Base-by-base conservation (phyloP, 495 filamentous ascomycete genomes). In the Penicillium ochrochloron region DNA sequence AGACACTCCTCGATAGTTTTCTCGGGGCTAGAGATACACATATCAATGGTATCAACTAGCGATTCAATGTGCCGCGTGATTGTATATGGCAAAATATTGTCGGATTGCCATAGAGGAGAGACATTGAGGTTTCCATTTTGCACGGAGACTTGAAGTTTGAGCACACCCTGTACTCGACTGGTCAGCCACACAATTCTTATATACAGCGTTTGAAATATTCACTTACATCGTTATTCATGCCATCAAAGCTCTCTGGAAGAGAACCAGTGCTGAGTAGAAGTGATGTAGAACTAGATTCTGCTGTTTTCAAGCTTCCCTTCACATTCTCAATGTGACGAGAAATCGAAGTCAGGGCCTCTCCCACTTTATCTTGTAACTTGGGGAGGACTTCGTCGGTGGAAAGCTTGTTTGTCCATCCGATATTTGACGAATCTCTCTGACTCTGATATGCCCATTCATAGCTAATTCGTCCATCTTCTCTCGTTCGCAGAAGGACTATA, bases 401-500 rank as follows among this genome's bases (percentile, higher is more conserved):
- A 10, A 75, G 21, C n/a, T 51, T 63, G 35, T 44, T 62, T 12
- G 50, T 55, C 9, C 41, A 33, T 17, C 65, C 62, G 2, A 29
- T 21, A 17, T 34, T 54, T 62, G 10, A 17, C 19, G 6, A 54
- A 50, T 61, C 23, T 15, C 61, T 50, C 53, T 41, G 35, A 17
- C 11, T 29, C 5, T 62, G 63, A 59, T 78, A 77, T 2, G 72
- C 60, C 80, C 80, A 83, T 10, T 80, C 77, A 60, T 65, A 82
- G 15, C 41, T 53, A 21, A 71, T 35, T n/a, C 76, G 72, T 27
- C 64, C 70, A 27, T 78, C 77, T 71, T 83, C 80, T 9, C 63
- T 66, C 2, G 74, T 77, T 7, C 70, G 69, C 62, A 81, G 51
- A 21, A 83, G 75, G 34, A 77, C 70, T 21, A 82, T 68, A 6